Conservation (phyloP, 257 asterid species). For the Agastache rugosa region DNA sequence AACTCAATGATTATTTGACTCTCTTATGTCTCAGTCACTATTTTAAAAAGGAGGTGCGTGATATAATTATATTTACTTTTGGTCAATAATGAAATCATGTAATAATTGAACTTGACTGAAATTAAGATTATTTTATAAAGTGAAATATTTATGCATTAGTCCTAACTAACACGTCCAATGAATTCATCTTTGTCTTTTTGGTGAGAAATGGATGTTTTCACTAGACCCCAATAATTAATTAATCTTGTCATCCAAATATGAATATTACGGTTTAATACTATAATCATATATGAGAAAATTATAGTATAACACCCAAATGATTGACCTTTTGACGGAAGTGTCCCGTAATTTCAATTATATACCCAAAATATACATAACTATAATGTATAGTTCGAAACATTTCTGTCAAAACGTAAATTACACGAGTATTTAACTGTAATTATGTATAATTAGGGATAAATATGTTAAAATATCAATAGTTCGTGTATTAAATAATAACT, state of each 20-base stretch:
- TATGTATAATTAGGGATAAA: no score
- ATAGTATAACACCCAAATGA: no score
- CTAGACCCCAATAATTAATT: slow-evolving; percentile 22
- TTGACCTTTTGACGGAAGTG: no score
- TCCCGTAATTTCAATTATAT: no score
- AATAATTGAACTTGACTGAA: slow-evolving; percentile 35
- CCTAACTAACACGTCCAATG: slow-evolving; percentile 24
- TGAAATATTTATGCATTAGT: slow-evolving; percentile 16
- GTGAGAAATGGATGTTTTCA: slow-evolving; percentile 14
- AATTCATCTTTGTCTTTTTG: slow-evolving; percentile 34
- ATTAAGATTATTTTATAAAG: slow-evolving; percentile 25
- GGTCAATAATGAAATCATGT: slow-evolving; percentile 36
- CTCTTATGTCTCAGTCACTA: slow-evolving; percentile 4
- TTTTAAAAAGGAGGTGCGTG: slow-evolving; percentile 1
- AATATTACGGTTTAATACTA: no score
- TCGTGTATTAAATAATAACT: no score
- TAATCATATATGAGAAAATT: no score
- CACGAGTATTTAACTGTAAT: no score
- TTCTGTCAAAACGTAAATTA: no score
- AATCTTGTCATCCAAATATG: background rate
- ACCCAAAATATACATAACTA: no score
- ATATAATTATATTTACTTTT: slow-evolving; percentile 29
- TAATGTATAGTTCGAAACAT: no score
- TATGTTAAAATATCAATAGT: no score
- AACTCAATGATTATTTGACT: slow-evolving; percentile 13